Percentiles rank a stretch among this genome's conserved stretches.
phyloP scores from a whole-genome alignment of 257 asterid species.

The Dorcoceras hygrometricum region DNA sequence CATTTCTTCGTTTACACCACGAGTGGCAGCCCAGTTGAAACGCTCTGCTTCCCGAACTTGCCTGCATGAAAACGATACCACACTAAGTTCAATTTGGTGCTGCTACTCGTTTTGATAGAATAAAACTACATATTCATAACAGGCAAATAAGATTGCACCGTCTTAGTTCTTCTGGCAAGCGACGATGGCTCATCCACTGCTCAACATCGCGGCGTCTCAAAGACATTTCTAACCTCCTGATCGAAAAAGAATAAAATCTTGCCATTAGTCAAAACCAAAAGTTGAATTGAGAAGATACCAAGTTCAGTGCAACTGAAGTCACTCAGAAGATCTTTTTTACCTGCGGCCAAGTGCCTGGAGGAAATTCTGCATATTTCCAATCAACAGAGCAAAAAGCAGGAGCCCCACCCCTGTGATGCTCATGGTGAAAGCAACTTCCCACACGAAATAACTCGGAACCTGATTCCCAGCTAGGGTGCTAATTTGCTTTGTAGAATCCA shows the following conservation, averaged over 20 bases:
- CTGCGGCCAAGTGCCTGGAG: slow-evolving; percentile 89
- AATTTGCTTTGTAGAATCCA: slow-evolving; percentile 53
- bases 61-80: slow-evolving; percentile 37
- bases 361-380: slow-evolving; percentile 95
- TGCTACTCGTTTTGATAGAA: too few relatives aligned
- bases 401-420: slow-evolving; percentile 80
- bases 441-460: slow-evolving; percentile 65
- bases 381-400: slow-evolving; percentile 77
- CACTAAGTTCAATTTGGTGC: too few relatives aligned
- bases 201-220: slow-evolving; percentile 87
- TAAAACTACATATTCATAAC: too few relatives aligned
- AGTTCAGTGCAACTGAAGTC: too few relatives aligned
- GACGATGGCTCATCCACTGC: slow-evolving; percentile 95
- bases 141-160: slow-evolving; percentile 36
- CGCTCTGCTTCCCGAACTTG: slow-evolving; percentile 76
- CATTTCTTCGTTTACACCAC: slow-evolving; percentile 88
- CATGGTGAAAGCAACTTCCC: slow-evolving; percentile 93
- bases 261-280: too few relatives aligned
- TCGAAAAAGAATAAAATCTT: too few relatives aligned
- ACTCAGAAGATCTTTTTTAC: slow-evolving; percentile 26
- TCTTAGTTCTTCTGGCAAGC: slow-evolving; percentile 66
- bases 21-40: slow-evolving; percentile 84
- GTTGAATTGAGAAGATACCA: too few relatives aligned
- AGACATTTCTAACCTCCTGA: slow-evolving; percentile 80
- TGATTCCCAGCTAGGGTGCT: slow-evolving; percentile 93